Base-by-base conservation (phyloP, 176 grass and related monocot species). In the Aechmea fasciata region DNA sequence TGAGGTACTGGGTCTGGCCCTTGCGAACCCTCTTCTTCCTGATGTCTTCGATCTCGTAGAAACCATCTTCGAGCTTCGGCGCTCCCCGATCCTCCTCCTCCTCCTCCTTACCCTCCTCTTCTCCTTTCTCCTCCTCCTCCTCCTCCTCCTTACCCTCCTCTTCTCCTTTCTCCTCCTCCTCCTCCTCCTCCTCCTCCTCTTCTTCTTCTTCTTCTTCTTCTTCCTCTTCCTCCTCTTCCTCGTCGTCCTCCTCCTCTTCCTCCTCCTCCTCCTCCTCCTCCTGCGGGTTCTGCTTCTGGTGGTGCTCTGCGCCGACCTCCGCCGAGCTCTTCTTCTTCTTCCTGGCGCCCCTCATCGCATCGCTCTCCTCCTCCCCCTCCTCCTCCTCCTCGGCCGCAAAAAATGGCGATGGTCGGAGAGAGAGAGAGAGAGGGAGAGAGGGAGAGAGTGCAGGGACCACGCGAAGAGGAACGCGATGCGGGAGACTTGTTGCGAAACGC, bases 1-100 rank as follows among this genome's bases (percentile, higher is more conserved):
- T 88, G 26, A 92, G 94, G 71, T 97, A 97, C 69, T 97, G 94
- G 7, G 75, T 49, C 68, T 92, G 67, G 48, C 89, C 89, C 62
- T 79, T 83, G 77, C 76, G 81, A 3, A 61, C 75, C 64, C 86
- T 83, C 52, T 85, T 87, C 65, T 85, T 83, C 51, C 86, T 77
- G 76, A 97, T 97, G 13, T 69, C 84, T 80, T 97, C 89, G 63
- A 97, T 87, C 80, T 97, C 94, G 67, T 87, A 97, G 65, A 65
- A 92, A 5, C 83, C 88, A 41, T 90, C 86, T 49, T 77, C 92
- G 19, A 96, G 75, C 80, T 88, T 96, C 51, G 75, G 85, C 33
- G 33, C 33, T 41, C 33, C 33, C 12, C 61, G 75, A 28, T 68
- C 77, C 11, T 12, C 67, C 47, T 66, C 63, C 47, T 66, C 63